Evolutionary conservation across 495 filamentous ascomycete genomes (phyloP).

Genomic region (Lasiosphaeria miniovina): DNA sequence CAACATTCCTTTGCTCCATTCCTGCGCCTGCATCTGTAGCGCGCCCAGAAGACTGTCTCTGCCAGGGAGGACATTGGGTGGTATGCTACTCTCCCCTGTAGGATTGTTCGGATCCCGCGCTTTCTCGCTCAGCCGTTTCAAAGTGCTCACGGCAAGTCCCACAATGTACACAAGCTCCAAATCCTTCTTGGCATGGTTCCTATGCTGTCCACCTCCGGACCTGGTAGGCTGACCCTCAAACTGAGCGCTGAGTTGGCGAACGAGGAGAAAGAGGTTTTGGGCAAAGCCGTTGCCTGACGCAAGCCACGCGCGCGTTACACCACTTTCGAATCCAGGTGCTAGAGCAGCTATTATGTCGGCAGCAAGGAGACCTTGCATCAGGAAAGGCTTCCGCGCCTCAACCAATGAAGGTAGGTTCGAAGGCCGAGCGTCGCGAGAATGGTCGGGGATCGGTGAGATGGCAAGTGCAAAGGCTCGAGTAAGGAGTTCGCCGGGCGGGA

Average conservation of each 20-base stretch:
- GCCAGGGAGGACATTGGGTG: slow-evolving; percentile 62
- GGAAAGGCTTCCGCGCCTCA: slow-evolving; percentile 76
- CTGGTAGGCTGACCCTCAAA: slow-evolving; percentile 37
- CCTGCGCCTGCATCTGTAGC: slow-evolving; percentile 54
- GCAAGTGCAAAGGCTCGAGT: slow-evolving; percentile 87
- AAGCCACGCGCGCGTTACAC: slow-evolving; percentile 78
- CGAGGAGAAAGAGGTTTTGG: slow-evolving; percentile 68
- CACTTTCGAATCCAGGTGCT: slow-evolving; percentile 65
- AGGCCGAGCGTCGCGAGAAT: slow-evolving; percentile 38
- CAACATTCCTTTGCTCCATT: slow-evolving; percentile 59
- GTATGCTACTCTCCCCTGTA: slow-evolving; percentile 43
- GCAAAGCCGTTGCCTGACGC: slow-evolving; percentile 83
- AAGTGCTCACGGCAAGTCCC: slow-evolving; percentile 64
- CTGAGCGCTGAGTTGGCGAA: slow-evolving; percentile 65
- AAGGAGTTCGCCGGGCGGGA: slow-evolving; percentile 72
- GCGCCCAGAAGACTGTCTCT: slow-evolving; percentile 69
- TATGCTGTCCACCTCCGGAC: slow-evolving; percentile 23
- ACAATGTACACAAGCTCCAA: slow-evolving; percentile 58
- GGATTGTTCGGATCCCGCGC: slow-evolving; percentile 59
- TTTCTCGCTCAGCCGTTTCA: slow-evolving; percentile 69
- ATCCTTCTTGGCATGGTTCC: slow-evolving; percentile 39
- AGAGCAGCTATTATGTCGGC: slow-evolving; percentile 83
- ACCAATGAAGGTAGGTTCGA: slow-evolving; percentile 57
- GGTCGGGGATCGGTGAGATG: slow-evolving; percentile 76
- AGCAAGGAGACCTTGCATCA: slow-evolving; percentile 88